Base-by-base conservation (phyloP, 192 early-diverging fungal species). In the Piromyces finnis region DNA sequence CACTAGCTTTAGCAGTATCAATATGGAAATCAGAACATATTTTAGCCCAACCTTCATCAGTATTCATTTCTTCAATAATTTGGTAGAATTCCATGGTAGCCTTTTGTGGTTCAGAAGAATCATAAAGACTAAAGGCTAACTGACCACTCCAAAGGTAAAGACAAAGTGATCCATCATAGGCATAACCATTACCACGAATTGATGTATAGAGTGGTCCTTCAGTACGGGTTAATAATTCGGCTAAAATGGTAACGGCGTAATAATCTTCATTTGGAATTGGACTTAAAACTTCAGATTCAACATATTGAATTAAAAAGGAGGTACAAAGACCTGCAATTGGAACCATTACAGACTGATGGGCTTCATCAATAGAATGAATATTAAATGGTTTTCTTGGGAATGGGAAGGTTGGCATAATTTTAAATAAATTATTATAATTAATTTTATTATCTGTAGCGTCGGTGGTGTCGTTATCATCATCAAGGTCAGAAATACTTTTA, bases 191-290 rank as follows among this genome's bases (percentile, higher is more conserved):
- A 22, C 94, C 94, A 39, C 95, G 89, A 29, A 95, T 88, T 0
- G 90, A 90, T 14, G 87, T 92, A 85, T 91, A 94, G 7, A 96
- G 84, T 0, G 93, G 93, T 0, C 95, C 95, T 77, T 94, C 94
- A 6, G 87, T 85, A 29, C 91, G 87, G 14, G 91, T 89, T 12
- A 96, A 83, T 16, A 95, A 82, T 79, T 92, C 91, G n/a, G 88
- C 84, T 28, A 96, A 83, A 30, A 95, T 82, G 1, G 80, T 51
- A 5, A 94, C 88, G 51, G 90, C 87, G 41, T 85, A 88, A 32
- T 83, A 84, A 79, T 90, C 89, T 59, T 83, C 78, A 81, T 85
- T 84, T 15, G 81, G 81, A 29, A 81, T 82, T 2, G 84, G 80
- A n/a, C 81, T 79, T 51, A 90, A 78, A 13, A 90, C 82, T 79